These are phyloP conservation scores for Aspergillus clavatus DNA, from an alignment of 2,329 filamentous ascomycete species.

Conservation along the genomic window DNA sequence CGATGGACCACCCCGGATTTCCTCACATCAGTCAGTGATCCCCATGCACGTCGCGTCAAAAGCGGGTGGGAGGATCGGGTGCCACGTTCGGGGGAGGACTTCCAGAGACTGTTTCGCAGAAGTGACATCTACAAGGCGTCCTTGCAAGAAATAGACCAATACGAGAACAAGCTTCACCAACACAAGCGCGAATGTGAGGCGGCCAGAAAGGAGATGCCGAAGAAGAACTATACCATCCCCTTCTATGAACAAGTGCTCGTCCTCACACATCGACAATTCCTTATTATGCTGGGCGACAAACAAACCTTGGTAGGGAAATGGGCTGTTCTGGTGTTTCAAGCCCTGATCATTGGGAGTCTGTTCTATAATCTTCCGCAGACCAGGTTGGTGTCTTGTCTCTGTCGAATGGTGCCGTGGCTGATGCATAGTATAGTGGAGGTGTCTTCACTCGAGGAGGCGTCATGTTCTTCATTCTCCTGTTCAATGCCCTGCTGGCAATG, in stretches of 20 bases:
- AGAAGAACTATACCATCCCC: slow-evolving; percentile 51
- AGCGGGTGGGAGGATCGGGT: slow-evolving; percentile 55
- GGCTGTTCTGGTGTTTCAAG: slow-evolving; percentile 44
- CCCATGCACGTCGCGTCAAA: slow-evolving; percentile 53
- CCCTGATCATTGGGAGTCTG: slow-evolving; percentile 45
- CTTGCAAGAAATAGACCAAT: slow-evolving; percentile 49
- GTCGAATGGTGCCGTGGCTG: neutral
- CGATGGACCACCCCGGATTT: slow-evolving; percentile 73
- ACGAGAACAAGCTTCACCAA: slow-evolving; percentile 47
- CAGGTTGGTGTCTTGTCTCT: slow-evolving; percentile 20
- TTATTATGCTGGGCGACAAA: slow-evolving; percentile 52
- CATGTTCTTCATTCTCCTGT: slow-evolving; percentile 59
- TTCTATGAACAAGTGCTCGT: slow-evolving; percentile 49
- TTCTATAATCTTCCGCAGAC: slow-evolving; percentile 53
- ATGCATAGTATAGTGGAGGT: slow-evolving; percentile 37
- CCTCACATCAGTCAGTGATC: slow-evolving; percentile 67
- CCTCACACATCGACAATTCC: slow-evolving; percentile 52
- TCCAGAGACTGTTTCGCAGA: slow-evolving; percentile 48
- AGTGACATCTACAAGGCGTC: slow-evolving; percentile 44
- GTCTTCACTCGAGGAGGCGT: slow-evolving; percentile 58
- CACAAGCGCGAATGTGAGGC: slow-evolving; percentile 40
- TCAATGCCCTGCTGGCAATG: slow-evolving; percentile 58
- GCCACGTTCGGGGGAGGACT: slow-evolving; percentile 52
- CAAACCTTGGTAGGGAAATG: slow-evolving; percentile 50
- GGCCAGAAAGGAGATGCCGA: slow-evolving; percentile 36